Percentiles rank a stretch among this genome's conserved stretches.
Evolutionary conservation across 768 basidiomycete species (phyloP).

Genomic region (Termitomyces sp.): DNA sequence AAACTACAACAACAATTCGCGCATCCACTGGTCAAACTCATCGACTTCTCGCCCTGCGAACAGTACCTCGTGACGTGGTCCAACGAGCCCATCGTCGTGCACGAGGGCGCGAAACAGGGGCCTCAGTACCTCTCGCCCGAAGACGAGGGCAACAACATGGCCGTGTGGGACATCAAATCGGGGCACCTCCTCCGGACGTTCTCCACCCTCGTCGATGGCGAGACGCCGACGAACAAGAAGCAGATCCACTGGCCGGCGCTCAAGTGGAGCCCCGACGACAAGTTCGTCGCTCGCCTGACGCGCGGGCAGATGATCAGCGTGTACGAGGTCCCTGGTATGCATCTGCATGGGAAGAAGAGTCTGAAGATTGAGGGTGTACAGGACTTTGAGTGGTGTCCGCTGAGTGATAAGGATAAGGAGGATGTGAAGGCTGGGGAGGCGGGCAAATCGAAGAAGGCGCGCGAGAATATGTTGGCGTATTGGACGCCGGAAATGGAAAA

Average conservation of each 20-base stretch:
- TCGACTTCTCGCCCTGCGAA: conserved; percentile 97
- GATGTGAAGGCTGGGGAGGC: conserved; percentile 37
- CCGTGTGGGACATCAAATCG: conserved; percentile 98
- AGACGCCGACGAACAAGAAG: conserved; percentile 56
- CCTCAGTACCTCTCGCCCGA: conserved; percentile 85
- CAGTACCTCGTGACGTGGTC: conserved; percentile 98
- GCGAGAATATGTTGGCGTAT: conserved; percentile 93
- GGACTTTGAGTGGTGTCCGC: conserved; percentile 98
- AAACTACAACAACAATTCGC: conserved; percentile 86
- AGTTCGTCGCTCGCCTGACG: conserved; percentile 85
- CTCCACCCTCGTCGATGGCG: conserved; percentile 55
- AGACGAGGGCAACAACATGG: conserved; percentile 94
- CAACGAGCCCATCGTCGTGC: conserved; percentile 84
- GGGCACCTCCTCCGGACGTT: conserved; percentile 92
- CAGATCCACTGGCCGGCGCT: conserved; percentile 92
- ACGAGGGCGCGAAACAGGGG: conserved; percentile 75
- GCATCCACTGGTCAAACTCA: conserved; percentile 90
- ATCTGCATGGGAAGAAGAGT: conserved; percentile 91
- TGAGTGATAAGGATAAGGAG: conserved; percentile 83
- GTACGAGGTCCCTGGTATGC: conserved; percentile 93
- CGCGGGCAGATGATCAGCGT: conserved; percentile 93
- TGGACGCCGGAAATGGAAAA: conserved; percentile 98
- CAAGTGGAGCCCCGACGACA: conserved; percentile 97
- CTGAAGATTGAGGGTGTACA: conserved; percentile 96
- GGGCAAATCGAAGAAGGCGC: conserved; percentile 54